phyloP scores from a whole-genome alignment of 345 rosid genomes.

The Arabis hirsuta region DNA sequence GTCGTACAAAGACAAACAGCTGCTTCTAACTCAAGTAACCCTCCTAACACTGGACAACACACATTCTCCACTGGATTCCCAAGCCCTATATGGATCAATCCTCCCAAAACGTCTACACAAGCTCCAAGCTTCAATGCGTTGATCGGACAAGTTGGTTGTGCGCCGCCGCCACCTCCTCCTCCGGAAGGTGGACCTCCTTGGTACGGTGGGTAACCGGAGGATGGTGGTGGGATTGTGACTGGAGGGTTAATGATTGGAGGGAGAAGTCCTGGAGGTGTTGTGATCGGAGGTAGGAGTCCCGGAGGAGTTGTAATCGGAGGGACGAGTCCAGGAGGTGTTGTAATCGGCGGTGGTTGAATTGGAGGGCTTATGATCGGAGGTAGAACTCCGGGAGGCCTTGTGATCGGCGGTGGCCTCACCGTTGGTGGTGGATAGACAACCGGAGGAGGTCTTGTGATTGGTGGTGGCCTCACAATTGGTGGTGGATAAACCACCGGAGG shows the following conservation, averaged over 20 bases:
- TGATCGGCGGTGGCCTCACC: conserved; percentile 45
- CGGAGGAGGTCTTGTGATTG: conserved; percentile 44
- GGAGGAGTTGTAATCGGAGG: conserved; percentile 43
- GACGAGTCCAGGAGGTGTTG: conserved; percentile 21
- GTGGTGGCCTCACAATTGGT: conserved; percentile 46
- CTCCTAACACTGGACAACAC: conserved; percentile 73
- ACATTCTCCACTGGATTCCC: conserved; percentile 70
- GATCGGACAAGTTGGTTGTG: conserved; percentile 61
- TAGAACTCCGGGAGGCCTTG: conserved; percentile 39
- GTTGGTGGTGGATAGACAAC: conserved; percentile 50
- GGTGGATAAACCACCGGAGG: conserved; percentile 53
- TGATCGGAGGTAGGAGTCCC: conserved; percentile 41
- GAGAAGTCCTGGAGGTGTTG: conserved; percentile 42
- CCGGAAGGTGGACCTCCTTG: conserved; percentile 50
- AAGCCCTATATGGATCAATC: conserved; percentile 71
- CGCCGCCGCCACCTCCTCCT: conserved; percentile 53
- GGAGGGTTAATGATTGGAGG: conserved; percentile 53
- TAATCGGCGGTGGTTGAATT: conserved; percentile 49
- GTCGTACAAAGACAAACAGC: conserved; percentile 81
- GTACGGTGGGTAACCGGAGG: conserved; percentile 56
- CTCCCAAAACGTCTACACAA: conserved; percentile 71
- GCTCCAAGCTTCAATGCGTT: conserved; percentile 70
- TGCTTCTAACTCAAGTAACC: conserved; percentile 72
- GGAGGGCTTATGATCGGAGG: conserved; percentile 50
- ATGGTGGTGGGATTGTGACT: conserved; percentile 51